Evolutionary conservation across 2,329 filamentous ascomycete species (phyloP), one percentile per base, ranked within the genome.

Genomic region (Phaeophleospora eucalypticola): DNA sequence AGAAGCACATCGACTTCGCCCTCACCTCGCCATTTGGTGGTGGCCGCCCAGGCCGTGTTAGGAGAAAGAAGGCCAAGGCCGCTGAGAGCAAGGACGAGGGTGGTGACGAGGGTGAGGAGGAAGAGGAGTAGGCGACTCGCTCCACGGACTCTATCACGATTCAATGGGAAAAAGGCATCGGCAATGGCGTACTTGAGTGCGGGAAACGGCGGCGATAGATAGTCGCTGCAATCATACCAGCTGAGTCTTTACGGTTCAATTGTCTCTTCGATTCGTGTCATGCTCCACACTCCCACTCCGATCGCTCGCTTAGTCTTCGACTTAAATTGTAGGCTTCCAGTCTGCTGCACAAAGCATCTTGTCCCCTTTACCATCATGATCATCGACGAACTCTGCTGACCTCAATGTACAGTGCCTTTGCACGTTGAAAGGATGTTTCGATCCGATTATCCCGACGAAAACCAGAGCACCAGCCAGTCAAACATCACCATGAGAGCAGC

Each of bases 1-100:
- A 98, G 86, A 98, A 98, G 88, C 93, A 98, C 86, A 97, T 98
- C 69, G 93, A 98, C 82, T 97, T 98, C 75, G 82, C 93, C 58
- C 84, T 98, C 61, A 94, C 86, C 77, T 97, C 91, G 71, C 91
- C 93, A 72, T 96, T 95, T 69, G 93, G 93, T 77, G 90, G 90
- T 73, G 93, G 93, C 71, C 90, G 93, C 67, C 89, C 89, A 68
- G 93, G 93, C 65, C 93, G 93, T 83, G 91, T 96, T 71, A 85
- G 89, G 77, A 94, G 93, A 83, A 98, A 97, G 93, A 98, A 97
- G 90, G 88, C 90, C 74, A 91, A 89, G 81, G 88, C 93, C 65
- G 89, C 89, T 56, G 89, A 94, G 79, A 85, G 84, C 74, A 85
- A 82, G 70, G 87, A 79, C 53, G 87, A 76, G 50, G 91, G 82